Percentiles rank a stretch among this genome's conserved stretches.
phyloP scores from a whole-genome alignment of 2,329 filamentous ascomycete genomes.

The Hypoxylon sp. region DNA sequence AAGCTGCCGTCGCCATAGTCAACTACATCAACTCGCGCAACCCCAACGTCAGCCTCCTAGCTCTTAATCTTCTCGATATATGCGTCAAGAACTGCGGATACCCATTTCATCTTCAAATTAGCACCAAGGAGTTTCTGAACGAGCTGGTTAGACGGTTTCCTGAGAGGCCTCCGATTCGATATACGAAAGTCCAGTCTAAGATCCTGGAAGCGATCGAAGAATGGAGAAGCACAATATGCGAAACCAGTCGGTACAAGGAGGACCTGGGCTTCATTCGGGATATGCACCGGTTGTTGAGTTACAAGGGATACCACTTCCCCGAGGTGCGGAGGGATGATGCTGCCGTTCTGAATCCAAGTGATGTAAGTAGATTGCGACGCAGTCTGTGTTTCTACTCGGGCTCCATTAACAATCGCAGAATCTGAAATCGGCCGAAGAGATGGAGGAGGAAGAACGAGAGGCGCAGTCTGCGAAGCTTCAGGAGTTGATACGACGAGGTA shows the following conservation, averaged over 20 bases:
- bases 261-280: slow-evolving; percentile 95
- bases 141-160: slow-evolving; percentile 96
- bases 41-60: slow-evolving; percentile 90
- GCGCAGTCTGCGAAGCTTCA: slow-evolving; percentile 98
- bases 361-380: slow-evolving; percentile 76
- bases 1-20: slow-evolving; percentile 92
- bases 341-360: slow-evolving; percentile 94
- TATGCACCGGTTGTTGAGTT: slow-evolving; percentile 94
- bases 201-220: slow-evolving; percentile 98
- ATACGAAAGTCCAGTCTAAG: slow-evolving; percentile 86
- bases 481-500: slow-evolving; percentile 90
- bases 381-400: slow-evolving; percentile 15
- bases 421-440: slow-evolving; percentile 94
- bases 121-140: slow-evolving; percentile 98
- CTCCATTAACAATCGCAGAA: slow-evolving; percentile 67
- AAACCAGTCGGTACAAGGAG: slow-evolving; percentile 96
- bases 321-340: slow-evolving; percentile 93
- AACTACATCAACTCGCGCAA: slow-evolving; percentile 97
- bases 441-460: slow-evolving; percentile 95
- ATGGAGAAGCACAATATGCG: slow-evolving; percentile 98
- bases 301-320: slow-evolving; percentile 97
- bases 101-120: slow-evolving; percentile 97
- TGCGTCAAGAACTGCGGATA: slow-evolving; percentile 99
- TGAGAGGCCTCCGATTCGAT: slow-evolving; percentile 86
- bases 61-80: slow-evolving; percentile 92